Conservation (phyloP, 176 grass and related monocot species). For the Hsuehochloa calcarea region DNA sequence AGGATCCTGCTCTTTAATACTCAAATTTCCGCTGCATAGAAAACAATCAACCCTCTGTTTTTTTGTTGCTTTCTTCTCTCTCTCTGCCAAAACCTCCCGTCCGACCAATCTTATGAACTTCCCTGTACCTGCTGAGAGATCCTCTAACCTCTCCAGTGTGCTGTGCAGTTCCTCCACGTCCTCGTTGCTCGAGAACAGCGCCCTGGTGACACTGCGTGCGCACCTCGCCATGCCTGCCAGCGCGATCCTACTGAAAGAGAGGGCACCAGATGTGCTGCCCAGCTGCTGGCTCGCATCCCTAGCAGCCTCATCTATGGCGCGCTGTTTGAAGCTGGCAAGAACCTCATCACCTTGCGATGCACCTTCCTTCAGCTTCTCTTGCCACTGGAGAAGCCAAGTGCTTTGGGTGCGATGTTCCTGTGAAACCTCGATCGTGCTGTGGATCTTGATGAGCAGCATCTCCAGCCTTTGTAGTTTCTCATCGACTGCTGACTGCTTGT, state of each 20-base stretch:
- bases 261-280: neutral
- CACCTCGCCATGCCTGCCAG: neutral
- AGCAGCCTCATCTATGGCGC: neutral
- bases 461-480: neutral
- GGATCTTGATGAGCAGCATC: constrained; percentile 20
- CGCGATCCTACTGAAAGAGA: neutral
- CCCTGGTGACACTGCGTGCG: neutral
- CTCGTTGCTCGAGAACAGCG: neutral
- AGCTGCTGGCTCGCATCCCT: neutral
- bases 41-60: neutral
- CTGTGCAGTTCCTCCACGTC: neutral
- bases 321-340: neutral
- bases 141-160: neutral
- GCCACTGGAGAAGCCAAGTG: constrained; percentile 11
- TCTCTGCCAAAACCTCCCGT: neutral
- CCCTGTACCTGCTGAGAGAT: neutral
- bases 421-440: neutral
- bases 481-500: neutral
- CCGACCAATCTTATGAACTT: constrained; percentile 30
- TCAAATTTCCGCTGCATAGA: neutral
- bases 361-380: constrained; percentile 27
- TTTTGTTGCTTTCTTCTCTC: neutral
- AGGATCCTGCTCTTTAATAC: too few species aligned
- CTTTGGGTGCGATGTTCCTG: neutral
- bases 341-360: neutral